phyloP scores from a whole-genome alignment of 495 filamentous ascomycete genomes.

The Copromyces sp. region DNA sequence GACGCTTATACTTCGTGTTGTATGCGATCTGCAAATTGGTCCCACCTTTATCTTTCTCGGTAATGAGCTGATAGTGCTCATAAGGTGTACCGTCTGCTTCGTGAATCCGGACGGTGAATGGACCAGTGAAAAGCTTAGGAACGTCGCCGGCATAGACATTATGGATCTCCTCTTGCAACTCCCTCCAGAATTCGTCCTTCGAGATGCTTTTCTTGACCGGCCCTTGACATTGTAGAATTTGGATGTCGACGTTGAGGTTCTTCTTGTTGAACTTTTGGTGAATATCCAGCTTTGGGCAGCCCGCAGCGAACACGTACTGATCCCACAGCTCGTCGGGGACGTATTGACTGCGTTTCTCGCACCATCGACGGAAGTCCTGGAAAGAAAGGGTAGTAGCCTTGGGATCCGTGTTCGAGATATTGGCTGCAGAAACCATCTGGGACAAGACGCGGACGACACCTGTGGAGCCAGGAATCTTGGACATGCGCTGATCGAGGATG shows the following conservation, averaged over 20 bases:
- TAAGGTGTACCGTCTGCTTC: constrained; percentile 98
- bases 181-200: constrained; percentile 66
- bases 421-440: constrained; percentile 68
- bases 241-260: constrained; percentile 88
- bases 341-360: constrained; percentile 78
- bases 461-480: constrained; percentile 73
- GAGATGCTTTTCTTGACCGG: constrained; percentile 32
- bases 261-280: constrained; percentile 96
- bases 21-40: constrained; percentile 81
- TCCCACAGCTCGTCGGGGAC: constrained; percentile 80
- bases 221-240: constrained; percentile 69
- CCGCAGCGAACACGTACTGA: constrained; percentile 83
- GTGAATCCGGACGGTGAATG: constrained; percentile 96
- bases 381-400: constrained; percentile 64
- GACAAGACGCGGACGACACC: constrained; percentile 79
- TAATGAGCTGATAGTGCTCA: constrained; percentile 94
- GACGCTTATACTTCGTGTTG: constrained; percentile 96
- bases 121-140: constrained; percentile 78
- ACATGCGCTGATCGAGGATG: constrained; percentile 81
- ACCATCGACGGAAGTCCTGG: constrained; percentile 62
- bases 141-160: constrained; percentile 58
- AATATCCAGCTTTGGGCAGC: constrained; percentile 77
- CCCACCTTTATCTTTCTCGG: constrained; percentile 59
- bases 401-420: constrained; percentile 61
- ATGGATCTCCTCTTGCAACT: constrained; percentile 66